Conservation (phyloP, 2,329 filamentous ascomycete species). For the Taxawa tesnikishii region DNA sequence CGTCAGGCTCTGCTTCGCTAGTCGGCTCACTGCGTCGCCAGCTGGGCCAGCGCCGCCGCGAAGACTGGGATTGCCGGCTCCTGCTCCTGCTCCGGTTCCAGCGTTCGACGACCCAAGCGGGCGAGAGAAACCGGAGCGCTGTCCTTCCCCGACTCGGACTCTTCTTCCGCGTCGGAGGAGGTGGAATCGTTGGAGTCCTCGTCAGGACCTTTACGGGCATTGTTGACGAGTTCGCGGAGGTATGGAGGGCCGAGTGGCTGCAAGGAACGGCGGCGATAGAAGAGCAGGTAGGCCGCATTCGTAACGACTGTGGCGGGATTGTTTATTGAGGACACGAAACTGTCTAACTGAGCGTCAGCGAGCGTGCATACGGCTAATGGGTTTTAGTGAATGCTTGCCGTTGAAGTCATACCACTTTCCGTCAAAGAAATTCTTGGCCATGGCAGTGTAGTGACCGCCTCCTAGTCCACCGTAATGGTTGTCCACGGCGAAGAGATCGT, state of each 20-base stretch:
- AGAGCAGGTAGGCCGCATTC: constrained; percentile 76
- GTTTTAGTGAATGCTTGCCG: constrained; percentile 45
- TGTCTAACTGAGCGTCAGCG: constrained; percentile 39
- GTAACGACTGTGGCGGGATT: constrained; percentile 56
- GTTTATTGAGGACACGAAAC: constrained; percentile 52
- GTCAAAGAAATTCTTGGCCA: constrained; percentile 83
- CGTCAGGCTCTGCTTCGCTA: constrained; percentile 3
- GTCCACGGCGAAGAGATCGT: constrained; percentile 91
- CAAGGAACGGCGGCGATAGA: constrained; percentile 79
- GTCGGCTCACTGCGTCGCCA: constrained; percentile 7
- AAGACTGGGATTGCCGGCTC: constrained; percentile 4
- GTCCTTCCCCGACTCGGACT: constrained; percentile 62
- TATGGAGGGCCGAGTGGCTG: constrained; percentile 66
- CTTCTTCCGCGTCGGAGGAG: constrained; percentile 29
- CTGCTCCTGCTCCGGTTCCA: constrained; percentile 55
- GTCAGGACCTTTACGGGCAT: constrained; percentile 41
- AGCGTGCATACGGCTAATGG: constrained; percentile 1
- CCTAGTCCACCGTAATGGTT: constrained; percentile 90
- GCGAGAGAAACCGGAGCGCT: constrained; percentile 79
- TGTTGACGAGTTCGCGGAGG: constrained; percentile 58
- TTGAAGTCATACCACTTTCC: constrained; percentile 94
- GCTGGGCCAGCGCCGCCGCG: constrained; percentile 3
- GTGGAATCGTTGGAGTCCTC: constrained; percentile 21
- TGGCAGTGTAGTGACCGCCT: constrained; percentile 93
- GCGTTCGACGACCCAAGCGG: constrained; percentile 84